Evolutionary conservation across 2,329 filamentous ascomycete genomes (phyloP).

Genomic region (Apiospora pterosperma): DNA sequence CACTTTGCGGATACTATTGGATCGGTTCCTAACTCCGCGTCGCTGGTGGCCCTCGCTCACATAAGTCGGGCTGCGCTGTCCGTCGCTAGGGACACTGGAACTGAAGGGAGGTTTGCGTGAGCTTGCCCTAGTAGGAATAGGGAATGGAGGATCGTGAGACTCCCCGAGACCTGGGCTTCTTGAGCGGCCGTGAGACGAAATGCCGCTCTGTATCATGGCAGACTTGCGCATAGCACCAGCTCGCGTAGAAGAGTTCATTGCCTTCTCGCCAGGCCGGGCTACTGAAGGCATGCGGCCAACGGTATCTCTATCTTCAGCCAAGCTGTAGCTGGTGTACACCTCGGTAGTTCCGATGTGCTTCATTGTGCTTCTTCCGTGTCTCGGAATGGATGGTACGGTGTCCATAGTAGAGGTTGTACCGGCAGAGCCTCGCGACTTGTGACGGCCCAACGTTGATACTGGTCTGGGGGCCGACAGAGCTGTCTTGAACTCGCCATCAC

Average conservation of each 20-base stretch:
- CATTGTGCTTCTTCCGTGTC: slow-evolving; percentile 26
- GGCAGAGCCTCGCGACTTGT: slow-evolving; percentile 40
- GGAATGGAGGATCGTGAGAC: slow-evolving; percentile 71
- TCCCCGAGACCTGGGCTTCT: slow-evolving; percentile 65
- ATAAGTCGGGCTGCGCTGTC: slow-evolving; percentile 66
- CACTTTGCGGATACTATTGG: slow-evolving; percentile 72
- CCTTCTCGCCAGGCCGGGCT: slow-evolving; percentile 34
- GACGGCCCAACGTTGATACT: slow-evolving; percentile 32
- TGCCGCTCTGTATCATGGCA: slow-evolving; percentile 77
- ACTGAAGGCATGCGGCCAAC: slow-evolving; percentile 28
- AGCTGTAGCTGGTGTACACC: slow-evolving; percentile 41
- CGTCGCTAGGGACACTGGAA: slow-evolving; percentile 65
- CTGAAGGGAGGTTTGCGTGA: slow-evolving; percentile 71
- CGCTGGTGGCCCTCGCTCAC: slow-evolving; percentile 53
- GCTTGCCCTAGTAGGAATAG: slow-evolving; percentile 85
- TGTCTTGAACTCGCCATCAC: slow-evolving; percentile 66
- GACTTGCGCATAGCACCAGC: slow-evolving; percentile 64
- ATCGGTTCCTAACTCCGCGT: slow-evolving; percentile 45
- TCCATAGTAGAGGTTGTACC: slow-evolving; percentile 40
- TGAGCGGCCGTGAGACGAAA: slow-evolving; percentile 63
- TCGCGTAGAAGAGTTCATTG: slow-evolving; percentile 35
- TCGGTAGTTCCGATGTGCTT: slow-evolving; percentile 37
- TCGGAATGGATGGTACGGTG: slow-evolving; percentile 18
- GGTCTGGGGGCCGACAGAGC: slow-evolving; percentile 62
- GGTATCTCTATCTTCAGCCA: slow-evolving; percentile 27